Evolutionary conservation across 2,329 filamentous ascomycete species (phyloP).

Genomic region (Thermomyces lanuginosus): DNA sequence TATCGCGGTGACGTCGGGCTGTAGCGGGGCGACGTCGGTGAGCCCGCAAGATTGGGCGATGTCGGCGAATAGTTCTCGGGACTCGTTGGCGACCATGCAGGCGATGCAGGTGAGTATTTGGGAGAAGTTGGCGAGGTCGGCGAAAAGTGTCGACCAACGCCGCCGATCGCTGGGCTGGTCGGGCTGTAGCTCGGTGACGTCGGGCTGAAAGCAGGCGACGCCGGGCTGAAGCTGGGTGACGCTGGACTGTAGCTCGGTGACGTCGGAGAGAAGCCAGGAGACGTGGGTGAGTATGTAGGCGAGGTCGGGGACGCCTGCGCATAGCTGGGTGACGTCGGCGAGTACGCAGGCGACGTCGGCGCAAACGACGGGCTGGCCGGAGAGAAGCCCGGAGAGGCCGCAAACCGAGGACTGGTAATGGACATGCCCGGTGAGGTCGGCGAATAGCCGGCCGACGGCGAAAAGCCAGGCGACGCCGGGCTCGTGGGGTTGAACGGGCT

Average conservation of each 20-base stretch:
- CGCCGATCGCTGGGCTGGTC: constrained; percentile 34
- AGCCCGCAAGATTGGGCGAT: constrained; percentile 32
- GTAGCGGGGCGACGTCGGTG: constrained; percentile 24
- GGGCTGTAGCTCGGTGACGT: constrained; percentile 44
- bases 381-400: constrained; percentile 38
- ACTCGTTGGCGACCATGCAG: constrained; percentile 33
- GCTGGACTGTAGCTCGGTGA: constrained; percentile 46
- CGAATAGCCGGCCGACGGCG: constrained; percentile 48
- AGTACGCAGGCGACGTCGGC: constrained; percentile 48
- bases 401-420: constrained; percentile 40
- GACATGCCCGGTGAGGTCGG: constrained; percentile 56
- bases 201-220: constrained; percentile 37
- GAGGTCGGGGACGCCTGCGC: constrained; percentile 50
- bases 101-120: constrained; percentile 41
- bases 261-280: constrained; percentile 40
- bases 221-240: constrained; percentile 39
- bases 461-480: constrained; percentile 54
- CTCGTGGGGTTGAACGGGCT: constrained; percentile 64
- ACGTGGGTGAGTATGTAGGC: constrained; percentile 38
- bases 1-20: constrained; percentile 27
- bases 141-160: constrained; percentile 25
- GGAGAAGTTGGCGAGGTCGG: constrained; percentile 34
- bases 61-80: constrained; percentile 35
- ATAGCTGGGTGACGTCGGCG: constrained; percentile 56
- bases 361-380: constrained; percentile 38